phyloP scores from a whole-genome alignment of 306 rosid species.

The Castanospermum australe region DNA sequence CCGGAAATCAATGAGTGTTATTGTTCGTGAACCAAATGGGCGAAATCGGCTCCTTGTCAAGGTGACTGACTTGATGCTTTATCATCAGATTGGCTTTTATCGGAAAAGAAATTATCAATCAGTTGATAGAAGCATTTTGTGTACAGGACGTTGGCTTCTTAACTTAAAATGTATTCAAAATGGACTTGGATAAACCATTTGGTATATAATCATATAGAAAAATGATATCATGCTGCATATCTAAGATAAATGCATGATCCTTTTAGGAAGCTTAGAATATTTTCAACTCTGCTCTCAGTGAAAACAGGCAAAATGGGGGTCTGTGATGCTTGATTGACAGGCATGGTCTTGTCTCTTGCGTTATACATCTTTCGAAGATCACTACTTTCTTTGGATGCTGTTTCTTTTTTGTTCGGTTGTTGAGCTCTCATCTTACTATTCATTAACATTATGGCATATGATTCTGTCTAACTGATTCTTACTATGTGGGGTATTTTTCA shows the following conservation, averaged over 20 bases:
- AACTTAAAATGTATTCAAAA: not conserved
- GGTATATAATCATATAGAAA: not conserved
- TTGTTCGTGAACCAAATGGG: conserved; percentile 65
- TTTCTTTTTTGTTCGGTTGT: not conserved
- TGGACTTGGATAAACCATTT: conserved; percentile 1
- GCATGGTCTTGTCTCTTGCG: too few species aligned
- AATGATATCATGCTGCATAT: not conserved
- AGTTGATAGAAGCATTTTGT: not conserved
- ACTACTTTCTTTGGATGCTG: not conserved
- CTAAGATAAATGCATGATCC: not conserved
- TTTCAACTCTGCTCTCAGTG: too few species aligned
- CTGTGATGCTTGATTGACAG: too few species aligned
- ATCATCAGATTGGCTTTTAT: not conserved
- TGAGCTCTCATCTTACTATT: not conserved
- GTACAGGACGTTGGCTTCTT: not conserved
- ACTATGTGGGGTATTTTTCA: not conserved
- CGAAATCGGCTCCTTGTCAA: conserved; percentile 79
- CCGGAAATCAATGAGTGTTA: conserved; percentile 91
- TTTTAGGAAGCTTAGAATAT: not conserved
- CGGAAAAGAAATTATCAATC: not conserved
- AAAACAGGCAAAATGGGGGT: too few species aligned
- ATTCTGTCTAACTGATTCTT: conserved; percentile 10
- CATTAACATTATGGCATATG: not conserved
- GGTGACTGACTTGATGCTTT: conserved; percentile 43
- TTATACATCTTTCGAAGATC: too few species aligned